These are phyloP conservation scores for Torrubiella hemipterigena DNA, from an alignment of 2,329 filamentous ascomycete genomes.

Conservation along the genomic window DNA sequence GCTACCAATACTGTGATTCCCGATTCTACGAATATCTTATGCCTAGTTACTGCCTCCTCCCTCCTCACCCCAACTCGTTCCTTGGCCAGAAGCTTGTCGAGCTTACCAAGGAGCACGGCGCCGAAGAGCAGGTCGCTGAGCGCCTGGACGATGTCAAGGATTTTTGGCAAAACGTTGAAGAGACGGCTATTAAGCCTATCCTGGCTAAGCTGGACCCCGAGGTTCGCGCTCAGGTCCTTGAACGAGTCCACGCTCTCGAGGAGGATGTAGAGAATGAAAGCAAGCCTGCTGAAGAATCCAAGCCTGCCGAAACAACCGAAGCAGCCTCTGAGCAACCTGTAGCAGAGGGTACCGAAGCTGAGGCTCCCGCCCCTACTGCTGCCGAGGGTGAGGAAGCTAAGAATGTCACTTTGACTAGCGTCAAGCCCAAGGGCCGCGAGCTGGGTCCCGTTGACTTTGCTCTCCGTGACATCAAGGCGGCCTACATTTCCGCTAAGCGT, in stretches of 20 bases:
- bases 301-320: constrained; percentile 12
- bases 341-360: constrained; percentile 9
- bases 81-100: constrained; percentile 76
- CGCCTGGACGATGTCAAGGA: constrained; percentile 65
- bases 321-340: constrained; percentile 12
- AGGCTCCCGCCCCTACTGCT: constrained; percentile 7
- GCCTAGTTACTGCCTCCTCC: constrained; percentile 83
- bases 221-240: constrained; percentile 49
- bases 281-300: constrained; percentile 9
- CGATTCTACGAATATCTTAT: constrained; percentile 96
- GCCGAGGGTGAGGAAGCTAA: no score
- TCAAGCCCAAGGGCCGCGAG: constrained; percentile 28
- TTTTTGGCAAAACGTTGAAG: constrained; percentile 77
- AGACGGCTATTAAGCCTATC: constrained; percentile 65
- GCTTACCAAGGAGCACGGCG: constrained; percentile 59
- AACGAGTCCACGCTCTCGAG: constrained; percentile 38
- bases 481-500: constrained; percentile 73
- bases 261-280: constrained; percentile 9
- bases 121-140: constrained; percentile 54
- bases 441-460: constrained; percentile 47
- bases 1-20: constrained; percentile 89
- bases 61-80: constrained; percentile 80
- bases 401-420: constrained; percentile 14
- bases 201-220: constrained; percentile 50
- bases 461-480: constrained; percentile 63